Base-by-base conservation (phyloP, 306 rosid species). In the Fagus crenata region DNA sequence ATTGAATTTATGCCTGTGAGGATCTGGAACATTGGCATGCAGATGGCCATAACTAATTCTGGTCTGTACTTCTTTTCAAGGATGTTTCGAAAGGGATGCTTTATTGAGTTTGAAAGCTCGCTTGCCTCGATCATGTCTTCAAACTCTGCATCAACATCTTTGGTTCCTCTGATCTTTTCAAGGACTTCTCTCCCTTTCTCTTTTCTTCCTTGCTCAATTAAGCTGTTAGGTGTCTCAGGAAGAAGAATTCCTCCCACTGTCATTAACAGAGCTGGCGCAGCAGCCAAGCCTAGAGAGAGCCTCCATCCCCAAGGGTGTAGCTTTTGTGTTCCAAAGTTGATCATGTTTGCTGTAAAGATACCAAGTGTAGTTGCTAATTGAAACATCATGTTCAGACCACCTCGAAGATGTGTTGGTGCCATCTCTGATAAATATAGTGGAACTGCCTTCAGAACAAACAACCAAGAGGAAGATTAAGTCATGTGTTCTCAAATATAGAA, bases 361-460 rank as follows among this genome's bases (percentile, higher is more conserved):
- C 98, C 98, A 2, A 85, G 79, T 2, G 98, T 94, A 12, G 97
- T 94, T 75, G 98, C 98, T 37, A 94, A 81, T 77, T 94, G 97
- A 86, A 94, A 94, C 97, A 94, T 85, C 96, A 94, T 92, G 89
- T 94, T 94, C 77, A 94, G 73, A 63, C 82, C 97, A 77, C 97
- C 98, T 77, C 98, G 84, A 56, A 94, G 90, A 83, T 94, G 97
- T 60, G 97, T 87, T 2, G 97, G 98, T 1, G 98, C 98, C 90
- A 92, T 86, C 85, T 94, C 98, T 71, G 98, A 94, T 65, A 94
- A 78, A 82, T 94, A 94, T 5, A 94, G 88, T 33, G 98, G 98
- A 77, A 92, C 85, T 41, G 92, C 98, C 98, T 93, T 86, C 83
- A 76, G 84, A 78, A 89, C 51, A 46, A 46, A 46, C 40, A 82